Evolutionary conservation across 164 flowering plant genomes (phyloP).

Genomic region (Malania oleifera): DNA sequence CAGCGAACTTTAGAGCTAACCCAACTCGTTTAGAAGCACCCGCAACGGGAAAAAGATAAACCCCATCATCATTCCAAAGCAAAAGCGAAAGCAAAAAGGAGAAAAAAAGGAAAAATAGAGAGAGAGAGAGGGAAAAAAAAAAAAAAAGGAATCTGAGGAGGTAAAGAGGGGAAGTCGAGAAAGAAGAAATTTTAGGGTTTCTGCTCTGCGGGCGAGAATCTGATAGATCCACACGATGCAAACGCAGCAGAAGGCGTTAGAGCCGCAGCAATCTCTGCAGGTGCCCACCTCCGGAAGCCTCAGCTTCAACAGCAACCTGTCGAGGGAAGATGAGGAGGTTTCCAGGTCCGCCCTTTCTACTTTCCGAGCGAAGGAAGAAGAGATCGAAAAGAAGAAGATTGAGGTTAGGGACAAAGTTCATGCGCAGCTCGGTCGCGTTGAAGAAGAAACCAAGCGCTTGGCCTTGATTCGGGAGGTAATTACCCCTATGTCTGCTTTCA

Average conservation of each 20-base stretch:
- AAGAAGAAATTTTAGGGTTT: conserved; percentile 21
- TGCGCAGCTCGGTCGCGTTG: conserved; percentile 49
- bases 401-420: conserved; percentile 50
- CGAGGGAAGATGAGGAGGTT: conserved; percentile 49
- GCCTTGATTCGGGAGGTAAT: conserved; percentile 48
- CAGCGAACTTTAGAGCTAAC: not conserved
- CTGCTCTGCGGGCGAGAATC: conserved; percentile 5
- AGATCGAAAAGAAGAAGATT: conserved; percentile 52
- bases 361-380: conserved; percentile 52
- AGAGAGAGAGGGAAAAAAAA: too few relatives aligned
- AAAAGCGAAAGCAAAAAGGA: conserved; percentile 8
- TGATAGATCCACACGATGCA: conserved; percentile 14
- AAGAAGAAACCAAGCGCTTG: conserved; percentile 51
- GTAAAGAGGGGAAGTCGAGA: conserved; percentile 12
- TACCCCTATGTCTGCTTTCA: not conserved
- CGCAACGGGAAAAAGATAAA: conserved; percentile 1
- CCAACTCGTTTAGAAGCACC: conserved; percentile 18
- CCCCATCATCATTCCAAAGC: conserved; percentile 10
- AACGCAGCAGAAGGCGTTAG: conserved; percentile 10
- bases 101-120: not conserved
- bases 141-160: conserved; percentile 8
- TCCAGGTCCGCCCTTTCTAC: conserved; percentile 43
- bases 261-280: conserved; percentile 17
- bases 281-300: conserved; percentile 33
- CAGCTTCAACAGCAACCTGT: conserved; percentile 41